Evolutionary conservation across 768 basidiomycete species (phyloP).

Genomic region (Phaffia tasmanica): DNA sequence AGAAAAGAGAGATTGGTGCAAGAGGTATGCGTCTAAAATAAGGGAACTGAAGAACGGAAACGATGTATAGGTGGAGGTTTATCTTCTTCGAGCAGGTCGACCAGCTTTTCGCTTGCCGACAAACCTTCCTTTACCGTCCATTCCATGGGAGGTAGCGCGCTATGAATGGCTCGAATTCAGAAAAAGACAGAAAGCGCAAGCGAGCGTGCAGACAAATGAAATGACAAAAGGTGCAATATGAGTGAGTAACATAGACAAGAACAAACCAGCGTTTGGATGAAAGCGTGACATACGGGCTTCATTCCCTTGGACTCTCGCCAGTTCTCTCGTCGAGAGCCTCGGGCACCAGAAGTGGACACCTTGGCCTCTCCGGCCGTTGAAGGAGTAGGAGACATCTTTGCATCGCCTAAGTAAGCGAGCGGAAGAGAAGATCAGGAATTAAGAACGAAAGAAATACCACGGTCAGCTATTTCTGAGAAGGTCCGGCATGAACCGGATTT

Average conservation of each 20-base stretch:
- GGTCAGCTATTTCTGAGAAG: background rate
- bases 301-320: conserved; percentile 25
- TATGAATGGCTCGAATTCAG: background rate
- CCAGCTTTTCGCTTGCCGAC: conserved; percentile 14
- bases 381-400: conserved; percentile 2
- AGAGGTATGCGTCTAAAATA: no score
- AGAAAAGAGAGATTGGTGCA: no score
- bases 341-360: conserved; percentile 25
- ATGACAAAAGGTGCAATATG: background rate
- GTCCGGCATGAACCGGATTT: no score
- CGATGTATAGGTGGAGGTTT: background rate
- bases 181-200: conserved; percentile 13
- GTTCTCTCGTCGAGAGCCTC: conserved; percentile 22
- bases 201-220: background rate
- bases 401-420: background rate
- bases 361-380: conserved; percentile 5
- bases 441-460: background rate
- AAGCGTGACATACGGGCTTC: background rate
- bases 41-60: no score
- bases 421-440: background rate
- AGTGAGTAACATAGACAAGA: background rate
- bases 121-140: conserved; percentile 15
- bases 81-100: conserved; percentile 16
- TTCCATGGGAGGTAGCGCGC: conserved; percentile 9
- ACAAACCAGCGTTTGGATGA: background rate